Percentiles rank a stretch among this genome's conserved stretches.
phyloP scores from a whole-genome alignment of 352 stramenopile species.

The Discostella stelligera region DNA sequence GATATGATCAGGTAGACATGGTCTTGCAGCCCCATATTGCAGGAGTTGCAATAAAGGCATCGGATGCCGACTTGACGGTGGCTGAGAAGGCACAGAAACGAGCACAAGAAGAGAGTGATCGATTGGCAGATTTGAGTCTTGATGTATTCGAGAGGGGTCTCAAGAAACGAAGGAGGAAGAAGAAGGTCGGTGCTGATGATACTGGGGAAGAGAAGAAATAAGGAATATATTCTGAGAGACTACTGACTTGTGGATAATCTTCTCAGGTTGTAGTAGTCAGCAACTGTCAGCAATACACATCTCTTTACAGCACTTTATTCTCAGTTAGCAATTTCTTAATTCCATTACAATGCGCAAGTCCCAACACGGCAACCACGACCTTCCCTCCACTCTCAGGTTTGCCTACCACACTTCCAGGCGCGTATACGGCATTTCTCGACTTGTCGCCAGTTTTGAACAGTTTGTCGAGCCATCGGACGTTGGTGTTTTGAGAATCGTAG shows the following conservation, averaged over 20 bases:
- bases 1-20: conserved; percentile 77
- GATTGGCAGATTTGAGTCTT: conserved; percentile 72
- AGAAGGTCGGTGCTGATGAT: conserved; percentile 23
- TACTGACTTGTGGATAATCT: background rate
- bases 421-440: conserved; percentile 42
- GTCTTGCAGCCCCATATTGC: conserved; percentile 74
- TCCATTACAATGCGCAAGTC: conserved; percentile 75
- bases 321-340: conserved; percentile 65
- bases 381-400: conserved; percentile 43
- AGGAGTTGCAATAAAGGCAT: conserved; percentile 71
- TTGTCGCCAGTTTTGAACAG: conserved; percentile 35
- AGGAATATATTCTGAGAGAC: background rate
- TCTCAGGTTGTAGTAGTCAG: background rate
- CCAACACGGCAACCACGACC: conserved; percentile 65
- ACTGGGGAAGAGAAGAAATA: background rate
- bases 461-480: conserved; percentile 15
- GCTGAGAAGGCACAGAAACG: conserved; percentile 47
- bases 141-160: conserved; percentile 73
- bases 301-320: conserved; percentile 5
- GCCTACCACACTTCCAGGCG: conserved; percentile 37
- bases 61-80: conserved; percentile 63
- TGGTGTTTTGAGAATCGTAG: conserved; percentile 33
- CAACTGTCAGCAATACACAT: no score
- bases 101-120: conserved; percentile 58
- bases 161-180: conserved; percentile 75